phyloP scores from a whole-genome alignment of 2,329 filamentous ascomycete species.

The Colletotrichum tabaci region DNA sequence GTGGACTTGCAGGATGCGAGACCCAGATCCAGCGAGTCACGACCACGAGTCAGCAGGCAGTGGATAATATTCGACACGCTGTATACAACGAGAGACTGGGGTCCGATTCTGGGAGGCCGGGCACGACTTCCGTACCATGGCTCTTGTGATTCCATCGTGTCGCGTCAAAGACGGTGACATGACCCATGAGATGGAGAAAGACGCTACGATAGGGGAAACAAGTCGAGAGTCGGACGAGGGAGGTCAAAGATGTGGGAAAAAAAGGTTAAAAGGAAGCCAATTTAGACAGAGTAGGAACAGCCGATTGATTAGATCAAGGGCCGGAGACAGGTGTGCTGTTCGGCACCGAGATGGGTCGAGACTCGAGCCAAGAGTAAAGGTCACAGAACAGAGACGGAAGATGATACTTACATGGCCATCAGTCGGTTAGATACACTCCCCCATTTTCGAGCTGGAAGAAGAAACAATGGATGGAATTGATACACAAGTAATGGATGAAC shows the following conservation, averaged over 20 bases:
- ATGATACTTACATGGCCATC: background rate
- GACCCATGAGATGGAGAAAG: constrained; percentile 6
- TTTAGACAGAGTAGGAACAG: background rate
- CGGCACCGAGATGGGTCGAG: constrained; percentile 9
- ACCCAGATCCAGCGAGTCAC: constrained; percentile 40
- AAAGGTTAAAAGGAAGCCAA: background rate
- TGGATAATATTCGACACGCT: constrained; percentile 30
- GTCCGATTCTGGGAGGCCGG: constrained; percentile 9
- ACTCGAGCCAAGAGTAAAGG: background rate
- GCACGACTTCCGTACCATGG: constrained; percentile 27
- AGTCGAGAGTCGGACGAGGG: constrained; percentile 11
- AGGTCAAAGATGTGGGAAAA: constrained; percentile 1
- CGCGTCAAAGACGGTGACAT: constrained; percentile 19
- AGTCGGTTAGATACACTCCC: background rate
- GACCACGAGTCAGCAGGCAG: constrained; percentile 33
- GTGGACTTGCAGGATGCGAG: constrained; percentile 39
- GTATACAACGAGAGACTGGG: constrained; percentile 4
- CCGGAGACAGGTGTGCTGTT: constrained; percentile 10
- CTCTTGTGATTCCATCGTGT: background rate
- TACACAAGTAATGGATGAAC: background rate
- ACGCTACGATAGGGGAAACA: constrained; percentile 1
- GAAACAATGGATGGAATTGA: background rate
- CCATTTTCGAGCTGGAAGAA: background rate
- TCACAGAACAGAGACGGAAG: constrained; percentile 1
- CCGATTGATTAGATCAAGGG: background rate